Percentiles rank a stretch among this genome's conserved stretches.
Conservation (phyloP, 495 filamentous ascomycete genomes). For the Xylaria flabelliformis region DNA sequence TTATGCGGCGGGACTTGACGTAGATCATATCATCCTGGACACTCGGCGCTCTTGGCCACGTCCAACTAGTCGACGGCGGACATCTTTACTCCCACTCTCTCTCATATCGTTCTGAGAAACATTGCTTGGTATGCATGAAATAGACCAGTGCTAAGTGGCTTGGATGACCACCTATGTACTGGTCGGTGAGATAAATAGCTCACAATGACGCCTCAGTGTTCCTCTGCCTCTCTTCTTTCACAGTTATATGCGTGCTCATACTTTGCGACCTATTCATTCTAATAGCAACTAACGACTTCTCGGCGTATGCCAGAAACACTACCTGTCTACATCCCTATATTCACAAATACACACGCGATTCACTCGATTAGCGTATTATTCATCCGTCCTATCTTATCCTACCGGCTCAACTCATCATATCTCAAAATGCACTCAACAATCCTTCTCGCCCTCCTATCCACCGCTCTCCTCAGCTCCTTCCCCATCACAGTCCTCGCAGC, state of each 20-base stretch:
- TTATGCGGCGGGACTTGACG: background rate
- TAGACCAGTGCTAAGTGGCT: background rate
- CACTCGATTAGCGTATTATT: background rate
- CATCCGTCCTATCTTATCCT: too few relatives aligned
- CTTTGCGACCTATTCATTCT: background rate
- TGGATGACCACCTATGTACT: background rate
- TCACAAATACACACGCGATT: background rate
- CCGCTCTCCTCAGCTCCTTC: constrained; percentile 9
- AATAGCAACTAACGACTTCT: too few relatives aligned
- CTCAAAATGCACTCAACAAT: constrained; percentile 12
- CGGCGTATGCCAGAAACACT: background rate
- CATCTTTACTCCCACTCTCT: background rate
- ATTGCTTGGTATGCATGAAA: constrained; percentile 16
- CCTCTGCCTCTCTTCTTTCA: background rate
- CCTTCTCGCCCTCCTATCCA: constrained; percentile 7
- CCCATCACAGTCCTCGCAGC: background rate
- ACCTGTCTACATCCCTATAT: background rate
- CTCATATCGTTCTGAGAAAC: background rate
- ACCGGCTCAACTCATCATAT: background rate
- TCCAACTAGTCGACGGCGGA: background rate
- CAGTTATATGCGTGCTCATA: background rate
- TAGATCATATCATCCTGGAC: background rate
- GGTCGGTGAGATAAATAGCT: background rate
- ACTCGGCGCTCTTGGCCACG: constrained; percentile 11
- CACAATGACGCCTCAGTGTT: background rate